A percentile compares a stretch with the other conserved stretches of the same genome.
These are phyloP conservation scores for Brassica incana DNA, from an alignment of 345 rosid genomes.

Conservation along the genomic window DNA sequence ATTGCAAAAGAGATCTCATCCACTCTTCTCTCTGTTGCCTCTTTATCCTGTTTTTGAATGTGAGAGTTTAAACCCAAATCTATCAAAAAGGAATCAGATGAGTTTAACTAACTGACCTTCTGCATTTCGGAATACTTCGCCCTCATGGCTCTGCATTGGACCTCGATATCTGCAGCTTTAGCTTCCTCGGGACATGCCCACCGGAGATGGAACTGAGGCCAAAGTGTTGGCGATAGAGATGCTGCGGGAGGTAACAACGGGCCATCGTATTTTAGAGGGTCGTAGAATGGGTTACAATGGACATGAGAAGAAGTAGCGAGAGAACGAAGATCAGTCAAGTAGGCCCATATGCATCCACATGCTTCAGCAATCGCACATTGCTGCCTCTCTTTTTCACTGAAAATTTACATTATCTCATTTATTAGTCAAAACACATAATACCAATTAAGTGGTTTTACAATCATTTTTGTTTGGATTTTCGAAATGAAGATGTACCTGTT, in stretches of 20 bases:
- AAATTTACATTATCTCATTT: conserved; percentile 21
- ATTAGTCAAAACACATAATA: background rate
- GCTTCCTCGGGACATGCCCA: conserved; percentile 96
- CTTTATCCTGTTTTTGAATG: conserved; percentile 66
- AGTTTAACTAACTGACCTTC: conserved; percentile 47
- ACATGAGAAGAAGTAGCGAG: conserved; percentile 58
- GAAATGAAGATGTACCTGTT: conserved; percentile 60
- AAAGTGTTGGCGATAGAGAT: conserved; percentile 91
- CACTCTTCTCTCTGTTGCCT: conserved; percentile 71
- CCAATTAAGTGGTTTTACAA: background rate
- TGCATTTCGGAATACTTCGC: conserved; percentile 65
- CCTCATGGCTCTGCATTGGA: conserved; percentile 74
- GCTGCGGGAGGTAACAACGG: conserved; percentile 91
- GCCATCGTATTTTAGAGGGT: conserved; percentile 58
- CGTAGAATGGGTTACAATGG: conserved; percentile 82
- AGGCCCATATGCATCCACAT: conserved; percentile 93
- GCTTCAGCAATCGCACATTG: conserved; percentile 66
- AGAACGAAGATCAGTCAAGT: conserved; percentile 75
- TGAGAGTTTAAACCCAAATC: background rate
- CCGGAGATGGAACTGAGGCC: conserved; percentile 98
- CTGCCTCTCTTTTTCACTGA: conserved; percentile 96
- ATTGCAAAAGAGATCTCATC: conserved; percentile 52
- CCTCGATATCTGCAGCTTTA: conserved; percentile 77
- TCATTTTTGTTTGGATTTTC: background rate
- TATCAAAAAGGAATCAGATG: conserved; percentile 3